A percentile compares a stretch with the other conserved stretches of the same genome.
phyloP scores from a whole-genome alignment of 495 filamentous ascomycete species.

The Podospora appendiculata region DNA sequence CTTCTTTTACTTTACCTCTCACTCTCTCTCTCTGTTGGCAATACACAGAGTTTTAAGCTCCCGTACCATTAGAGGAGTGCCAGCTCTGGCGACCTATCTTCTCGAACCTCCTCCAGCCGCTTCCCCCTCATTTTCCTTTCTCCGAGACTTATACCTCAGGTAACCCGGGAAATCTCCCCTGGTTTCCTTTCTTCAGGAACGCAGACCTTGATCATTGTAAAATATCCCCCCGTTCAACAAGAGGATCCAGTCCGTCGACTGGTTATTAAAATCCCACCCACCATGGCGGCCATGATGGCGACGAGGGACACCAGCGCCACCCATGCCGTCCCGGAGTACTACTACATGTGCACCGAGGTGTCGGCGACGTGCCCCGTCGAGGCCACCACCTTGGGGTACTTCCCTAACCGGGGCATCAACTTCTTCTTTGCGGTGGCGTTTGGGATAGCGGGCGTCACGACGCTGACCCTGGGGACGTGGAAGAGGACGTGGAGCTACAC shows the following conservation, averaged over 20 bases:
- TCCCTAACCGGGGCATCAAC: slow-evolving; percentile 55
- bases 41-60: no score
- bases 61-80: no score
- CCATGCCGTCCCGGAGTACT: slow-evolving; percentile 14
- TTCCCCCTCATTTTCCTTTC: no score
- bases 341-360: slow-evolving; percentile 40
- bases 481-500: slow-evolving; percentile 57
- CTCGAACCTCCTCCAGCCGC: no score
- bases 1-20: no score
- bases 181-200: no score
- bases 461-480: slow-evolving; percentile 44
- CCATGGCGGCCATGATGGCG: not conserved
- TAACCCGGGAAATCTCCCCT: no score
- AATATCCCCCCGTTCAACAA: no score
- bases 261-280: not conserved
- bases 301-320: not conserved
- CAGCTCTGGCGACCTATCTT: no score
- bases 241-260: not conserved
- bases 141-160: no score
- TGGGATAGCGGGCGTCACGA: slow-evolving; percentile 37
- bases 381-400: slow-evolving; percentile 60
- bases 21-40: no score
- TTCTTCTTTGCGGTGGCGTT: slow-evolving; percentile 53
- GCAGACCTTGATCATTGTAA: no score
- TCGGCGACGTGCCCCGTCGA: slow-evolving; percentile 46